Base-by-base conservation (phyloP, 345 rosid genomes). In the Eucalyptus camaldulensis region DNA sequence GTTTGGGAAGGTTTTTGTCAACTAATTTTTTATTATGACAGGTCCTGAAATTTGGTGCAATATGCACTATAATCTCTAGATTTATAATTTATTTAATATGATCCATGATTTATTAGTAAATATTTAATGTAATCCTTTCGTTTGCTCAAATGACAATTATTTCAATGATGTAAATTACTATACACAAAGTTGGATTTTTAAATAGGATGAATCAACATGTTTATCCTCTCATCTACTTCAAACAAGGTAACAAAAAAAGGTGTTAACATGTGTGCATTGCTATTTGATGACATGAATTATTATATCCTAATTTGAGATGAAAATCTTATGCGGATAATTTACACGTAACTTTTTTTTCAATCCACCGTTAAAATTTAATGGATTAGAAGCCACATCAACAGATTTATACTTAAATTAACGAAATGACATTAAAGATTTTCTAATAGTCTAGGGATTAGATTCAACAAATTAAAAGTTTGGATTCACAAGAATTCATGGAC, bases 1-100 rank as follows among this genome's bases (percentile, higher is more conserved):
- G 44, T 5, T 67, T 33, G 81, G 25, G 24, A 33, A 72, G 47
- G 83, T 4, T 21, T 21, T 40, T 11, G 44, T 40, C 29, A 40
- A 69, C 27, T 76, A 21, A 4, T 21, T 21, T 33, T 31, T 69
- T 17, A 37, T 72, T 33, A 65, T 65, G 19, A 29, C 80, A n/a
- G 3, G 10, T 13, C 21, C 22, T n/a, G 12, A 8, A 8, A 8
- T 14, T 67, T 31, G 6, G 21, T 3, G 44, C 7, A 69, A 3
- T 9, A 16, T 69, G 22, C 40, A 67, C 3, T 0, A 0, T 69
- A 40, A 33, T 69, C 1, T 3, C 4, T 19, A 17, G 0, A 69
- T 0, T 16, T 69, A 17, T 33, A 69, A 17, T 69, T 33, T 69
- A 33, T 69, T 69, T 17, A 17, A 17, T 31, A 0, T 17, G 24